Evolutionary conservation across 352 stramenopile species (phyloP).

Genomic region (Globisporangium carolinianum): DNA sequence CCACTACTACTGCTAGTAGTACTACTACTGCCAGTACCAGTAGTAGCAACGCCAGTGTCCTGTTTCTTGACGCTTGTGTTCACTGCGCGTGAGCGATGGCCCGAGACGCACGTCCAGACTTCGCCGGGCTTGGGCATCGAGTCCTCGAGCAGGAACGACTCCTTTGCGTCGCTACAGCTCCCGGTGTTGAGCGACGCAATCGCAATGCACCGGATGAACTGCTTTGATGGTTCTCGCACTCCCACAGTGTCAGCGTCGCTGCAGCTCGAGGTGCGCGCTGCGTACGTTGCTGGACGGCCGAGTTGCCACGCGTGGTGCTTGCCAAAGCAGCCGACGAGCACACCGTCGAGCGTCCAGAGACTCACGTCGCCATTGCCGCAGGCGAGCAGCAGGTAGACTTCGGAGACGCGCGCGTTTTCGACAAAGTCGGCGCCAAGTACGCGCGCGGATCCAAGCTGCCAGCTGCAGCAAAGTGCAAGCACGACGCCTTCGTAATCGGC

Average conservation of each 20-base stretch:
- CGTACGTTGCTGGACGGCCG: conserved; percentile 43
- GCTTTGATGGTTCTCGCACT: conserved; percentile 11
- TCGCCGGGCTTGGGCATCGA: conserved; percentile 71
- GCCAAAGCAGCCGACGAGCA: conserved; percentile 62
- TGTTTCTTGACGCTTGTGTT: conserved; percentile 23
- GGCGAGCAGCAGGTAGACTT: conserved; percentile 59
- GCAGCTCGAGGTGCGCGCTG: conserved; percentile 30
- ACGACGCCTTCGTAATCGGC: conserved; percentile 45
- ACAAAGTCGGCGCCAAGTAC: conserved; percentile 55
- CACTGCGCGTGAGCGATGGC: conserved; percentile 34
- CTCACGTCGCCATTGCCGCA: conserved; percentile 60
- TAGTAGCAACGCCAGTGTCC: conserved; percentile 2
- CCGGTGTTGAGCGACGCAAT: conserved; percentile 35
- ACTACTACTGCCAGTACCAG: not conserved
- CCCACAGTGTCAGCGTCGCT: not conserved
- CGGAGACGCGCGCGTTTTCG: conserved; percentile 45
- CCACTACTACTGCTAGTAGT: not conserved
- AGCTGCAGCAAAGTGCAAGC: conserved; percentile 53
- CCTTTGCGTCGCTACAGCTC: conserved; percentile 21
- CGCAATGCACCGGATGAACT: conserved; percentile 54
- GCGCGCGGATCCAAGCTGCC: conserved; percentile 27
- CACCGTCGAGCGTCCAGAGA: conserved; percentile 66
- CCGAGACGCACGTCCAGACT: conserved; percentile 63
- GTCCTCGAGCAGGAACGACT: conserved; percentile 65
- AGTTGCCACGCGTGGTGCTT: conserved; percentile 59